A percentile compares a stretch with the other conserved stretches of the same genome.
Conservation (phyloP, 768 basidiomycete genomes). For the Suillus spraguei region DNA sequence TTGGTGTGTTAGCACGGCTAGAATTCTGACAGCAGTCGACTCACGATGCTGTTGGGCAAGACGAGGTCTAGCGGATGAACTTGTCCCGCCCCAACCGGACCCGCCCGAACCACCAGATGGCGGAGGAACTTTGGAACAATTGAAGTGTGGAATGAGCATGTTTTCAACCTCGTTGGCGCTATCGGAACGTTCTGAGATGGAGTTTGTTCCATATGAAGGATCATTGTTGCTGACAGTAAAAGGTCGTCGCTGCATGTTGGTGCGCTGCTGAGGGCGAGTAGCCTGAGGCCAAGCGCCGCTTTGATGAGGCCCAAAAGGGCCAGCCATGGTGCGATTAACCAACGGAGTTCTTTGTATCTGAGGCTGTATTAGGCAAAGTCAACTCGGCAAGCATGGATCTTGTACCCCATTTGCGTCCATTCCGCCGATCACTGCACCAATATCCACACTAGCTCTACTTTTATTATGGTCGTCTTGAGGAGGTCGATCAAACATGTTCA, state of each 20-base stretch:
- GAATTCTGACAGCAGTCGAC: slow-evolving; percentile 13
- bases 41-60: slow-evolving; percentile 29
- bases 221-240: slow-evolving; percentile 36
- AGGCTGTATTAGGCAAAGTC: slow-evolving; percentile 11
- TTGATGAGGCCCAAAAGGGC: slow-evolving; percentile 35
- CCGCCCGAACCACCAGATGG: slow-evolving; percentile 32
- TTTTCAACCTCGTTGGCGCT: slow-evolving; percentile 77
- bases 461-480: slow-evolving; percentile 22
- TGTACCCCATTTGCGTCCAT: slow-evolving; percentile 68
- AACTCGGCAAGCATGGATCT: not conserved
- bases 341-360: slow-evolving; percentile 76
- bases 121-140: slow-evolving; percentile 23
- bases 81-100: slow-evolving; percentile 43
- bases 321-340: slow-evolving; percentile 46
- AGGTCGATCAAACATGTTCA: slow-evolving; percentile 20
- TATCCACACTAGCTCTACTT: slow-evolving; percentile 38
- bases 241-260: slow-evolving; percentile 46
- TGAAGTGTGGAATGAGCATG: slow-evolving; percentile 43
- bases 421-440: slow-evolving; percentile 60
- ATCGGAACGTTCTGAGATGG: slow-evolving; percentile 60
- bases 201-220: slow-evolving; percentile 45
- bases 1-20: not conserved
- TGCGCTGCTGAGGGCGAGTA: slow-evolving; percentile 21
- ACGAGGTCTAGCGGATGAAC: slow-evolving; percentile 25
- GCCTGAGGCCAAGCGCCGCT: slow-evolving; percentile 34